A percentile compares a stretch with the other conserved stretches of the same genome.
phyloP scores from a whole-genome alignment of 306 rosid genomes.

The Amphicarpaea edgeworthii region DNA sequence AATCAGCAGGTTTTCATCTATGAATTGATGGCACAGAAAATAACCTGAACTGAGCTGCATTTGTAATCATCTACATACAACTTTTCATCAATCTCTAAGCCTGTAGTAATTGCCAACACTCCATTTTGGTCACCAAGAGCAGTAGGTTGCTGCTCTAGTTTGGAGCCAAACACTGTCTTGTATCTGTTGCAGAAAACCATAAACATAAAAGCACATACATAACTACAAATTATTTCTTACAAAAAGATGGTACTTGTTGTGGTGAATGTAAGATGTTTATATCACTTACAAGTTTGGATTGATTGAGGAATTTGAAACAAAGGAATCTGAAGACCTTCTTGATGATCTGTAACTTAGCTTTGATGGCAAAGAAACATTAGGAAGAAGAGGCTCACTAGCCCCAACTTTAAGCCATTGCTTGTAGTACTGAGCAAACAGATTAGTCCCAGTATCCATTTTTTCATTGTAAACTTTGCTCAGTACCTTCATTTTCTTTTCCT shows the following conservation, averaged over 20 bases:
- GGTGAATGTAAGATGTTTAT: background rate
- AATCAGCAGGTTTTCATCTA: background rate
- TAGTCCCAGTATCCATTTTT: constrained; percentile 76
- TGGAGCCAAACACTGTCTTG: constrained; percentile 72
- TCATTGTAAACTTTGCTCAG: constrained; percentile 65
- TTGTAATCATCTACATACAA: constrained; percentile 48
- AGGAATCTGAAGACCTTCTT: constrained; percentile 72
- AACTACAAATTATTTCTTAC: constrained; percentile 2
- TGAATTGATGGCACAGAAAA: constrained; percentile 41
- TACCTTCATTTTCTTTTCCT: constrained; percentile 61
- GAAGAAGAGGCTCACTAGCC: constrained; percentile 65
- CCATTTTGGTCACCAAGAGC: constrained; percentile 46
- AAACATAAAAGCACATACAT: constrained; percentile 35
- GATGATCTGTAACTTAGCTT: constrained; percentile 53
- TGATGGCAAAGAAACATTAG: constrained; percentile 68
- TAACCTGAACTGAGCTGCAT: constrained; percentile 58
- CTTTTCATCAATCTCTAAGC: constrained; percentile 46
- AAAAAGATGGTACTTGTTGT: background rate
- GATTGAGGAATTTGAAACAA: constrained; percentile 57
- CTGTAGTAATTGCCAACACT: constrained; percentile 37
- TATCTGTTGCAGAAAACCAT: constrained; percentile 58
- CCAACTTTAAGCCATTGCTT: constrained; percentile 84
- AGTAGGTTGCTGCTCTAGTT: constrained; percentile 50
- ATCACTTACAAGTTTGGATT: constrained; percentile 75
- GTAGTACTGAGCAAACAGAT: constrained; percentile 75